phyloP scores from a whole-genome alignment of 169 alveolate genomes.

The Plasmodium gaboni region DNA sequence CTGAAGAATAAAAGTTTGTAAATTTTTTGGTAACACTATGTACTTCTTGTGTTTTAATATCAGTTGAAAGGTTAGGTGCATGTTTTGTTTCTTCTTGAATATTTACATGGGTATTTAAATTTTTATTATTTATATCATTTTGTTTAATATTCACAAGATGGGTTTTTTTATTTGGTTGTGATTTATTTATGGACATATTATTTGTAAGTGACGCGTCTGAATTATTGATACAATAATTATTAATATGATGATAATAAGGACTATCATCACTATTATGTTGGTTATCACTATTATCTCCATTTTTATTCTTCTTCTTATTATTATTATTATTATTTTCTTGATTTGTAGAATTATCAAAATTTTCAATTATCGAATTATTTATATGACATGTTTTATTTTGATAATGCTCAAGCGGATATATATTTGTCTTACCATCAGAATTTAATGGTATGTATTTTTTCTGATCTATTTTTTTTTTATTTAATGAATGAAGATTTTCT shows the following conservation, averaged over 20 bases:
- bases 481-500: constrained; percentile 27
- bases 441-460: neutral
- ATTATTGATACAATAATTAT: no score
- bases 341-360: neutral
- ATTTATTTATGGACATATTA: no score
- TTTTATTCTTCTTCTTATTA: no score
- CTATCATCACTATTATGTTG: no score
- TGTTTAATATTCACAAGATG: neutral
- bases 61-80: neutral
- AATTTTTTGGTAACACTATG: constrained; percentile 27
- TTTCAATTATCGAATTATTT: no score
- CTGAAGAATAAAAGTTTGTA: constrained; percentile 62
- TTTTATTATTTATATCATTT: neutral
- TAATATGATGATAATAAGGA: no score
- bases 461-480: no score
- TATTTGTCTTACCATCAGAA: neutral
- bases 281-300: no score
- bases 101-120: neutral
- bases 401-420: neutral
- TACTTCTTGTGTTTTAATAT: constrained; percentile 3
- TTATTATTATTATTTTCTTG: no score
- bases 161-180: no score
- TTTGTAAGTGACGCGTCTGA: no score
- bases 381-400: no score
- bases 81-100: neutral